These are phyloP conservation scores for Tricladium varicosporioides DNA, from an alignment of 2,329 filamentous ascomycete genomes.

Conservation along the genomic window DNA sequence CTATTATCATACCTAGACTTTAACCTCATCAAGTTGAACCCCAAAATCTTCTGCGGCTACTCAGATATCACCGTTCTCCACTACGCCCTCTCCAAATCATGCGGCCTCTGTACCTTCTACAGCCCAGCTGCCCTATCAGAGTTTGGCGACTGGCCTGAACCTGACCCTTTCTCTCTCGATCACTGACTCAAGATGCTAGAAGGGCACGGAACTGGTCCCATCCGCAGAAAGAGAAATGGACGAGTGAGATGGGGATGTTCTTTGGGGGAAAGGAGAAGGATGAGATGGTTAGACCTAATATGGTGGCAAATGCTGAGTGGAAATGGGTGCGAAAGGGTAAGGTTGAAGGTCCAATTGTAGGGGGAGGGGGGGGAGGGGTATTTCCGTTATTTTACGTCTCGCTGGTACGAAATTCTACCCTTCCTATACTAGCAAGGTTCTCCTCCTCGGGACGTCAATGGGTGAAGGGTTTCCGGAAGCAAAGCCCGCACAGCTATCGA, in stretches of 20 bases:
- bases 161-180: constrained; percentile 19
- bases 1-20: constrained; percentile 32
- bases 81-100: constrained; percentile 24
- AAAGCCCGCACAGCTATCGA: constrained; percentile 4
- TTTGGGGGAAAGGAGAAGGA: background rate
- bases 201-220: background rate
- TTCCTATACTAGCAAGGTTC: constrained; percentile 6
- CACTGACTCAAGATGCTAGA: constrained; percentile 23
- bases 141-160: constrained; percentile 26
- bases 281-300: background rate
- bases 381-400: background rate
- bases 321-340: constrained; percentile 8
- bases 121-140: constrained; percentile 29
- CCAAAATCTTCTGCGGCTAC: constrained; percentile 36
- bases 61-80: constrained; percentile 33
- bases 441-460: constrained; percentile 8
- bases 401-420: constrained; percentile 11
- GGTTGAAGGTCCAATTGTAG: constrained; percentile 1
- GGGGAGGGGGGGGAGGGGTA: constrained; percentile 5
- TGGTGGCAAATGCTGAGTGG: background rate
- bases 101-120: constrained; percentile 31
- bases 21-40: constrained; percentile 27
- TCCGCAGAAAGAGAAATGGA: constrained; percentile 1
- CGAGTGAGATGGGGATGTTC: background rate
- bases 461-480: background rate